Percentiles rank a stretch among this genome's conserved stretches.
Evolutionary conservation across 306 rosid genomes (phyloP).

Genomic region (Vigna hirtella): DNA sequence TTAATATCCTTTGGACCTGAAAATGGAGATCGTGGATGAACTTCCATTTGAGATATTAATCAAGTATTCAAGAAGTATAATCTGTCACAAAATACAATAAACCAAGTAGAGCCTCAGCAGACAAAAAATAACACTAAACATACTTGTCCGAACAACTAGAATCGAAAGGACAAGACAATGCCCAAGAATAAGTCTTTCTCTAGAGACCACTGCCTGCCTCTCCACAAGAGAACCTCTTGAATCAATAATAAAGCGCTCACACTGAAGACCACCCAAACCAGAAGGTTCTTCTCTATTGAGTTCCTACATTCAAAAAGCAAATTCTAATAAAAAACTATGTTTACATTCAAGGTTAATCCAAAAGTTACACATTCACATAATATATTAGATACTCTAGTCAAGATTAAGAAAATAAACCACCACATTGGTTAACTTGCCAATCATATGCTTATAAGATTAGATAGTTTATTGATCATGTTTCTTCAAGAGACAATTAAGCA

Average conservation of each 20-base stretch:
- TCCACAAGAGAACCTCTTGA: conserved; percentile 98
- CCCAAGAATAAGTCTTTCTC: conserved; percentile 93
- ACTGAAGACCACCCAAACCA: conserved; percentile 92
- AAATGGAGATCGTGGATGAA: conserved; percentile 31
- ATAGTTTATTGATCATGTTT: conserved; percentile 22
- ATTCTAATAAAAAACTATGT: conserved; percentile 5
- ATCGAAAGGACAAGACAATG: conserved; percentile 91
- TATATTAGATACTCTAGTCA: conserved; percentile 5
- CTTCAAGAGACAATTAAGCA: neutral
- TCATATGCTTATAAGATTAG: conserved; percentile 3
- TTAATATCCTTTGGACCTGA: conserved; percentile 85
- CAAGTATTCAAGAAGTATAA: conserved; percentile 33
- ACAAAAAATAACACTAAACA: conserved; percentile 41
- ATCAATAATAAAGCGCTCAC: conserved; percentile 85
- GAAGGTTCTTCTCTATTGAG: conserved; percentile 95
- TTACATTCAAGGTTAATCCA: conserved; percentile 16
- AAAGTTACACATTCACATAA: neutral
- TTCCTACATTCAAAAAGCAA: conserved; percentile 62
- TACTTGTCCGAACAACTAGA: conserved; percentile 84
- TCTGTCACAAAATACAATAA: conserved; percentile 29
- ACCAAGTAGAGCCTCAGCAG: conserved; percentile 36
- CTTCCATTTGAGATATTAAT: conserved; percentile 23
- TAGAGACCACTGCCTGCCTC: conserved; percentile 83
- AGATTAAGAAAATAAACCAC: neutral
- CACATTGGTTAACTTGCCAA: neutral